A percentile compares a stretch with the other conserved stretches of the same genome.
Conservation (phyloP, 2,329 filamentous ascomycete species). For the Penicillium sumatraense region DNA sequence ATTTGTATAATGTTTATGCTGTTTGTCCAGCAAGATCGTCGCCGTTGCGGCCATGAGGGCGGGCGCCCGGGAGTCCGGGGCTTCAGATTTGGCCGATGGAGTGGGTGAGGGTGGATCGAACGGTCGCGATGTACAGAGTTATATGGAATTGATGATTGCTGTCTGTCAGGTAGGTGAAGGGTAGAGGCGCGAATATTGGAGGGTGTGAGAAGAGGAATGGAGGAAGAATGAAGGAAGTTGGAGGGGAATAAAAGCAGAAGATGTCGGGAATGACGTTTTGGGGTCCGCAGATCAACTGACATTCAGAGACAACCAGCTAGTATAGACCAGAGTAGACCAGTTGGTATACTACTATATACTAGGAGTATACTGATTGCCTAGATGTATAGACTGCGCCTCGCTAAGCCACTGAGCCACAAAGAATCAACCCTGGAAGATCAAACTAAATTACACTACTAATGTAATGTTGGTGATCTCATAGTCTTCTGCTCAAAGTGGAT, state of each 20-base stretch:
- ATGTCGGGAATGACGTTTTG: slow-evolving; percentile 28
- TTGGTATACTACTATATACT: not conserved
- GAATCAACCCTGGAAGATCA: not conserved
- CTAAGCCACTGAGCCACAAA: not conserved
- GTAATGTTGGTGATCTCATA: not conserved
- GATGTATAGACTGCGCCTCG: not conserved
- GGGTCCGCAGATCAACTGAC: slow-evolving; percentile 19
- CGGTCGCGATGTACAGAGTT: not conserved
- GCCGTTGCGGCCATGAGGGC: slow-evolving; percentile 47
- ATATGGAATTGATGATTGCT: not conserved
- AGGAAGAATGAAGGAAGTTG: not conserved
- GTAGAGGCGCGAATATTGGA: not conserved
- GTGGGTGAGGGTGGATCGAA: not conserved
- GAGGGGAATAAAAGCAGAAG: not conserved
- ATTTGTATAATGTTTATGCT: slow-evolving; percentile 52
- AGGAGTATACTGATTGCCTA: not conserved
- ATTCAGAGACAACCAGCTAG: no score
- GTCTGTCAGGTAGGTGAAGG: not conserved
- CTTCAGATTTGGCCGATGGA: not conserved
- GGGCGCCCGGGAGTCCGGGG: slow-evolving; percentile 19
- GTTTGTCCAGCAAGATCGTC: slow-evolving; percentile 49
- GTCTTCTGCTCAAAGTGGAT: no score
- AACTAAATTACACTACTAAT: no score
- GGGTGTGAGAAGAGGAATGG: not conserved
- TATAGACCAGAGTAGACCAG: not conserved